Base-by-base conservation (phyloP, 179 eudicot species). In the Dionaea muscipula region DNA sequence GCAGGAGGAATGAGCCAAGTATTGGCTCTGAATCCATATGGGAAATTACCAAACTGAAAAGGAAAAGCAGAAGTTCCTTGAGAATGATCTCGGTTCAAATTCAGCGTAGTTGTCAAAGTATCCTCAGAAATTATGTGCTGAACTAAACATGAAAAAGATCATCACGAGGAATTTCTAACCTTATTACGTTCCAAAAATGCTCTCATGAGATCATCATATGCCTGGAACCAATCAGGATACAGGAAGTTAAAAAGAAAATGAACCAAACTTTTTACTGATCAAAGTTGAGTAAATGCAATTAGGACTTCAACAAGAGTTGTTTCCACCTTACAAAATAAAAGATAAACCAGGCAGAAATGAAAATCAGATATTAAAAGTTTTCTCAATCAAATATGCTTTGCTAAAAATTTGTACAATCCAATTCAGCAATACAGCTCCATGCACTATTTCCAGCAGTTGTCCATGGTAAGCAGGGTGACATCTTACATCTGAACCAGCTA, bases 1-100 rank as follows among this genome's bases (percentile, higher is more conserved):
- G 81, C 62, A 7, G 99, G 96, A 61, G 99, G 96, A 59, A 85
- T 80, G 49, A 93, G 94, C 99, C 99, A 93, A 36, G 99, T 88
- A 75, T 93, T 93, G 73, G 99, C 94, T 80, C 95, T 75, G 78
- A 88, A 93, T 36, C 99, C 99, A 70, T 69, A 93, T 4, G 99
- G 99, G 26, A 93, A 85, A 77, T 93, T 93, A 7, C 96, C 99
- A 77, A 93, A 93, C 99, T 93, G 82, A 78, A 76, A 38, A 31
- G 58, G 46, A 40, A 52, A 26, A 35, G 36, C 50, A 57, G 16
- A 49, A 27, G 19, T 37, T 40, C 19, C 50, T 49, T 47, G 46
- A 41, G 50, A 53, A 39, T 25, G 18, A 49, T 3, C 33, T 47
- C 24, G 14, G n/a, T 15, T 5, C 16, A 14, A 24, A 12, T 15